These are phyloP conservation scores for Epicoccum sorghinum DNA, from an alignment of 2,329 filamentous ascomycete genomes.

Conservation along the genomic window DNA sequence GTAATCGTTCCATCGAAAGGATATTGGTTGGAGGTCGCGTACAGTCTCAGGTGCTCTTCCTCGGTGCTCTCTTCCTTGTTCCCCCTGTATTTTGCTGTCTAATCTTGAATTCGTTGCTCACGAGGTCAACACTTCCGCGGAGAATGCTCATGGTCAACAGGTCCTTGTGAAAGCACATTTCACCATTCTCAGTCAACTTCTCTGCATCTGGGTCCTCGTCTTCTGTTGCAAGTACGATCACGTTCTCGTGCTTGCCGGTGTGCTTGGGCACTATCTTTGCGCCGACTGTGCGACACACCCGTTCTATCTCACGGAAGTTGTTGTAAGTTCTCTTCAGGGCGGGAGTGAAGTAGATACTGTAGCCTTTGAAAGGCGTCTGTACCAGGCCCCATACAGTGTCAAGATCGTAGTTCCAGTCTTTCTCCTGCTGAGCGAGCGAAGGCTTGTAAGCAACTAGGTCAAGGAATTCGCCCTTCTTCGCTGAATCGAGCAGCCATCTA, in stretches of 20 bases:
- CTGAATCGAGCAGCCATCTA: constrained; percentile 52
- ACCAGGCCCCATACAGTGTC: constrained; percentile 40
- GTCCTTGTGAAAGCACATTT: constrained; percentile 51
- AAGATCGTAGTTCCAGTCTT: constrained; percentile 49
- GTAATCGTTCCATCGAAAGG: neutral
- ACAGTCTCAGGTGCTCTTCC: constrained; percentile 18
- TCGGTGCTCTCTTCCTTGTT: constrained; percentile 23
- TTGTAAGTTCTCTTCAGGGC: constrained; percentile 41
- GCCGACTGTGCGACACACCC: constrained; percentile 48
- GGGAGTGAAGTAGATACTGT: constrained; percentile 57
- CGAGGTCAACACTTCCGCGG: constrained; percentile 49
- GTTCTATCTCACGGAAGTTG: constrained; percentile 48
- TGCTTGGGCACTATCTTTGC: constrained; percentile 42
- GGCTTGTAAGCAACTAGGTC: constrained; percentile 44
- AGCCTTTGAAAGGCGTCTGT: constrained; percentile 54
- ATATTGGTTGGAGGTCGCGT: neutral
- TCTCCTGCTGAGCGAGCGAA: constrained; percentile 39
- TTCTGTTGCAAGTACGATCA: constrained; percentile 48
- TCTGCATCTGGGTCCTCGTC: constrained; percentile 46
- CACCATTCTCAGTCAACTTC: constrained; percentile 39
- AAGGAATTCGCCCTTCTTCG: constrained; percentile 45
- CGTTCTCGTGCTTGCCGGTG: constrained; percentile 26
- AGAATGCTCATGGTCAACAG: constrained; percentile 53
- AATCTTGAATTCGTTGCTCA: constrained; percentile 49
- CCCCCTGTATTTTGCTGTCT: constrained; percentile 3